These are phyloP conservation scores for Populus deltoides DNA, from an alignment of 345 rosid genomes.

Conservation along the genomic window DNA sequence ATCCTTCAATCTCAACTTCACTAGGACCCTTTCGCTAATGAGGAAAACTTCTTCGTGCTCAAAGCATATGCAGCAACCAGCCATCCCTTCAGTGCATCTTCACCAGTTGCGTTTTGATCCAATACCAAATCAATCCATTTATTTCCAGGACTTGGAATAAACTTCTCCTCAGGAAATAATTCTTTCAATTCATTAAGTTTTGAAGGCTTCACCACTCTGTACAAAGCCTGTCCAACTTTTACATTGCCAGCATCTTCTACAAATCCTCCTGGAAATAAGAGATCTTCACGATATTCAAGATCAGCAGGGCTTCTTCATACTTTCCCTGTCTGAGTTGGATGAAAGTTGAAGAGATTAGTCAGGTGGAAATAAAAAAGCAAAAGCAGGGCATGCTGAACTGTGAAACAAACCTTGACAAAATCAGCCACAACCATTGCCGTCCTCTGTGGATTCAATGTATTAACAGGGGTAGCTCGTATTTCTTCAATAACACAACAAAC, in stretches of 20 bases:
- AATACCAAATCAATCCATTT: constrained; percentile 69
- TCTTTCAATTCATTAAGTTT: constrained; percentile 51
- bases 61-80: constrained; percentile 73
- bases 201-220: constrained; percentile 65
- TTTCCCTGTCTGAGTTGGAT: constrained; percentile 56
- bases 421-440: constrained; percentile 81
- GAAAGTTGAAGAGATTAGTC: constrained; percentile 14
- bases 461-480: constrained; percentile 80
- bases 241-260: constrained; percentile 81
- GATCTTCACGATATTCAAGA: constrained; percentile 70
- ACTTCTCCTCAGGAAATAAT: constrained; percentile 68
- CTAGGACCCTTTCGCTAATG: not conserved
- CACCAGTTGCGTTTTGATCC: constrained; percentile 74
- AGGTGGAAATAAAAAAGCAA: constrained; percentile 12
- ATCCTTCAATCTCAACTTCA: not conserved
- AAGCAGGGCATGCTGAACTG: constrained; percentile 2
- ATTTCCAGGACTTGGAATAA: constrained; percentile 49
- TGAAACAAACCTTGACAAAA: constrained; percentile 61
- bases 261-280: constrained; percentile 71
- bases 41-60: constrained; percentile 36
- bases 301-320: constrained; percentile 79
- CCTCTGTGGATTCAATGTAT: constrained; percentile 91
- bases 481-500: constrained; percentile 69
- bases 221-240: constrained; percentile 72
- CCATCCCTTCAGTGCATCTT: constrained; percentile 97